Base-by-base conservation (phyloP, 129 eudicot species). In the Flaveria ramosissima region DNA sequence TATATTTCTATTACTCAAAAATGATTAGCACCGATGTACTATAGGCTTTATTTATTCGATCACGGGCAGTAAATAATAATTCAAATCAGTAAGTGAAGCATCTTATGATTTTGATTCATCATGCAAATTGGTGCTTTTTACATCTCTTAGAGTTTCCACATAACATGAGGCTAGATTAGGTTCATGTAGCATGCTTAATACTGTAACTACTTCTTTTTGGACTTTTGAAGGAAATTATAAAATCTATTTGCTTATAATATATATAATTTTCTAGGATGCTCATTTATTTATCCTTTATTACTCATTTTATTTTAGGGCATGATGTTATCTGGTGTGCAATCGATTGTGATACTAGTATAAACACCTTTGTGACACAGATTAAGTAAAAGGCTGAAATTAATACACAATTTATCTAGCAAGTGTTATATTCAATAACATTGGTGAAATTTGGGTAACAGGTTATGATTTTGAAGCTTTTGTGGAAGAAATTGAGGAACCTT, bases 401-500 rank as follows among this genome's bases (percentile, higher is more conserved):
- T 55, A 55, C 62, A 55, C 14, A 23, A 17, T 55, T 19, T 12
- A 55, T 55, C 62, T 55, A 17, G 62, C 24, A 55, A 55, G 27
- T 55, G 6, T 55, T 55, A 24, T 55, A 55, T 55, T n/a, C 19
- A 55, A 55, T 7, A 2, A 55, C 62, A 17, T 55, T 0, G 24
- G 24, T 55, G 12, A 55, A 55, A 30, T 75, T 64, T 62, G 39
- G 47, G 20, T 60, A 61, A 61, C 80, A 93, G 98, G 97, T 81
- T 89, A 89, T 80, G 89, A 89, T 59, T 86, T 87, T 82, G 93
- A 86, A 80, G 90, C 87, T 78, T 89, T 83, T 83, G 90, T 89
- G 70, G 93, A 88, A 69, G 93, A 94, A 74, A 68, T 81, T 63
- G 97, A 91, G 76, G 98, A 93, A 77, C 96, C 96, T 80, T 59